Evolutionary conservation across 2,329 filamentous ascomycete genomes (phyloP).

Genomic region (Venturia carpophila): DNA sequence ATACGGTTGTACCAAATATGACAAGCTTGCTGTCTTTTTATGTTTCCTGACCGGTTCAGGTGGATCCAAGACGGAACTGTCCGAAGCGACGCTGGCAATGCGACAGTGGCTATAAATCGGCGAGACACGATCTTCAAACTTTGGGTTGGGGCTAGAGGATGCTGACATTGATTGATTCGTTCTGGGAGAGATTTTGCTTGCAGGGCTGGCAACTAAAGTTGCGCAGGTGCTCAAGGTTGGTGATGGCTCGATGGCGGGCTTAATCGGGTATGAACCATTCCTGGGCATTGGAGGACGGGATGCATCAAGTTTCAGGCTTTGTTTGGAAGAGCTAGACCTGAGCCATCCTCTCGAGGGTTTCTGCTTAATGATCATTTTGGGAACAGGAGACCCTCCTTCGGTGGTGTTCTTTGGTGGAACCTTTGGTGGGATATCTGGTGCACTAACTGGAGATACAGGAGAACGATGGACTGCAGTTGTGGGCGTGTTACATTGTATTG

Average conservation of each 20-base stretch:
- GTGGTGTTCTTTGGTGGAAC: conserved; percentile 14
- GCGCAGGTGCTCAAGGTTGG: conserved; percentile 10
- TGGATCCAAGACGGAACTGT: conserved; percentile 2
- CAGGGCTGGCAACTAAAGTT: conserved; percentile 3
- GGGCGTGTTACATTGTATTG: conserved; percentile 14
- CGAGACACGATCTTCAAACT: not conserved
- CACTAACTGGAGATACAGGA: conserved; percentile 4
- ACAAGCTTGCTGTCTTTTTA: conserved; percentile 2
- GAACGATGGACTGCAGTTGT: conserved; percentile 15
- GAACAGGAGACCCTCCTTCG: not conserved
- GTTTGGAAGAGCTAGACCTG: not conserved
- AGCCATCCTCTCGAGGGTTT: not conserved
- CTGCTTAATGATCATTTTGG: not conserved
- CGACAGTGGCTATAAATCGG: not conserved
- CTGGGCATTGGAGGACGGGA: not conserved
- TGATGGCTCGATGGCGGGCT: not conserved
- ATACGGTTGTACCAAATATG: not conserved
- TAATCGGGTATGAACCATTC: not conserved
- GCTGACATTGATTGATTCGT: not conserved
- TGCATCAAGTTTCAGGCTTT: not conserved
- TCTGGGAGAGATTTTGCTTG: not conserved
- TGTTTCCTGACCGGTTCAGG: not conserved
- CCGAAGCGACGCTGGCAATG: not conserved
- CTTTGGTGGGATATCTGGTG: conserved; percentile 12
- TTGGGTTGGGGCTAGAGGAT: not conserved